These are phyloP conservation scores for Hypomontagnella submonticulosa DNA, from an alignment of 495 filamentous ascomycete genomes.

Conservation along the genomic window DNA sequence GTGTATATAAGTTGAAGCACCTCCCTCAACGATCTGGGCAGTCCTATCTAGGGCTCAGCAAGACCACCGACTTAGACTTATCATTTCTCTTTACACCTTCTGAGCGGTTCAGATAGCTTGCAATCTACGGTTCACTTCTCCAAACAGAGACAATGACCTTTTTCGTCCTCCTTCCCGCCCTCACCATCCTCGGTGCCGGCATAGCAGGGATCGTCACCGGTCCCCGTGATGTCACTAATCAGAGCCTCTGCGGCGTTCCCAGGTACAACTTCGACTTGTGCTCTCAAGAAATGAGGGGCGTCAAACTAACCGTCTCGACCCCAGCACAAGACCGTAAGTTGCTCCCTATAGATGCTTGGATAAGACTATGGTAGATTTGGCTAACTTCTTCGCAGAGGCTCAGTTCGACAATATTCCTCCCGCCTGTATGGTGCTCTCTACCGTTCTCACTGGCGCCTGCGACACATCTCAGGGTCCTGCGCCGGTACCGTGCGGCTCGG, in stretches of 20 bases:
- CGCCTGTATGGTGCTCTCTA: slow-evolving; percentile 18
- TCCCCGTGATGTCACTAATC: not conserved
- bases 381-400: slow-evolving; percentile 9
- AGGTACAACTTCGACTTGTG: slow-evolving; percentile 27
- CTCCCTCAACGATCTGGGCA: too few relatives aligned
- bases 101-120: too few relatives aligned
- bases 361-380: not conserved
- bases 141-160: too few relatives aligned
- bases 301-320: not conserved
- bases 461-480: not conserved
- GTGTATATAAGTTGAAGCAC: too few relatives aligned
- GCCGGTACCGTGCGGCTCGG: slow-evolving; percentile 15
- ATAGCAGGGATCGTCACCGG: too few relatives aligned
- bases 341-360: not conserved
- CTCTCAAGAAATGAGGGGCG: not conserved
- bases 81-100: too few relatives aligned
- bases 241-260: slow-evolving; percentile 22
- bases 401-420: slow-evolving; percentile 18
- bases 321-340: slow-evolving; percentile 6
- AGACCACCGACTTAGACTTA: too few relatives aligned
- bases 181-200: too few relatives aligned
- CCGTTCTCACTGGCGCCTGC: slow-evolving; percentile 7
- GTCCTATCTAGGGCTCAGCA: too few relatives aligned
- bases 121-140: too few relatives aligned
- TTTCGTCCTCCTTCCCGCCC: too few relatives aligned